A percentile compares a stretch with the other conserved stretches of the same genome.
Evolutionary conservation across 495 filamentous ascomycete species (phyloP).

Genomic region (Neurospora sp.): DNA sequence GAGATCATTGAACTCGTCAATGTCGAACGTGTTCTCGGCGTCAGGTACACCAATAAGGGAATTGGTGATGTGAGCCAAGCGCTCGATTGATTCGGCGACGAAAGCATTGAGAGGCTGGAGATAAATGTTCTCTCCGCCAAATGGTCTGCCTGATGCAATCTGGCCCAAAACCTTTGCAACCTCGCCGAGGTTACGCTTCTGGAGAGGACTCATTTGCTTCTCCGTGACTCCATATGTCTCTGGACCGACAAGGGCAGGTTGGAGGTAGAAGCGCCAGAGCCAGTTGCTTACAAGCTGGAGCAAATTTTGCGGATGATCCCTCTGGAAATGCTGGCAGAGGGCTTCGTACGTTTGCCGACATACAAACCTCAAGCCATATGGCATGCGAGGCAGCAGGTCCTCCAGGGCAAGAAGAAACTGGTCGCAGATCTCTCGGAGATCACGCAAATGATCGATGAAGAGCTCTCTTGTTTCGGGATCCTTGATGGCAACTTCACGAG

Average conservation of each 20-base stretch:
- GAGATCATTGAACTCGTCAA: slow-evolving; percentile 96
- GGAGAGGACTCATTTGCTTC: slow-evolving; percentile 73
- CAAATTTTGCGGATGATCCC: slow-evolving; percentile 65
- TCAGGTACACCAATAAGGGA: slow-evolving; percentile 73
- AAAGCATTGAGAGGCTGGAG: slow-evolving; percentile 90
- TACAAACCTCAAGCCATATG: slow-evolving; percentile 85
- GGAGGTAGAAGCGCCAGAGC: slow-evolving; percentile 89
- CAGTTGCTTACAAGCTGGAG: slow-evolving; percentile 80
- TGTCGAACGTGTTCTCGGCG: slow-evolving; percentile 86
- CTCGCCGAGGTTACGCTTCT: slow-evolving; percentile 86
- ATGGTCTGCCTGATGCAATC: slow-evolving; percentile 72
- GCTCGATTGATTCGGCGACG: slow-evolving; percentile 72
- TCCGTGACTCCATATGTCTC: slow-evolving; percentile 87
- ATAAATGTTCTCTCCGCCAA: slow-evolving; percentile 90
- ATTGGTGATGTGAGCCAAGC: slow-evolving; percentile 62
- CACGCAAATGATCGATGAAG: slow-evolving; percentile 87
- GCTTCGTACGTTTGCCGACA: slow-evolving; percentile 76
- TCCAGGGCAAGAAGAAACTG: slow-evolving; percentile 76
- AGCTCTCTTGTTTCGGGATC: slow-evolving; percentile 84
- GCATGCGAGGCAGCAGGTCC: slow-evolving; percentile 76
- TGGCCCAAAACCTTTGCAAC: slow-evolving; percentile 87
- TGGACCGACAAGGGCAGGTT: slow-evolving; percentile 75
- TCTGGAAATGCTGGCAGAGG: slow-evolving; percentile 62
- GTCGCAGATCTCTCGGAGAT: slow-evolving; percentile 85
- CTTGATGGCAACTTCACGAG: slow-evolving; percentile 83